Evolutionary conservation across 768 basidiomycete species (phyloP).

Genomic region (Tremella yokohamensis): DNA sequence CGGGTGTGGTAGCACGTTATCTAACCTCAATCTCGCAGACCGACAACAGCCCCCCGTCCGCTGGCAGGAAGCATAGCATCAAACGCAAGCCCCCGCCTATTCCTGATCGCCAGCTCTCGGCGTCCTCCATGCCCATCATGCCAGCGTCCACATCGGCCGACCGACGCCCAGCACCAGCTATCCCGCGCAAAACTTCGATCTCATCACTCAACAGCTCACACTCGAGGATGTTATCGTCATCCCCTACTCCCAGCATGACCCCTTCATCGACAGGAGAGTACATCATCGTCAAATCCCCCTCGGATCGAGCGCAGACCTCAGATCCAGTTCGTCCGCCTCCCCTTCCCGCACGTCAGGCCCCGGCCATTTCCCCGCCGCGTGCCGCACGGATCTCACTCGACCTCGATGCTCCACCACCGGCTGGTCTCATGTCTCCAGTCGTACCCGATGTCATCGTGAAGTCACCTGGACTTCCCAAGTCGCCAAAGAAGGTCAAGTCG

Average conservation of each 20-base stretch:
- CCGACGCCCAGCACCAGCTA: not conserved
- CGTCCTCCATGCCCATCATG: not conserved
- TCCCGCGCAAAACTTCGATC: not conserved
- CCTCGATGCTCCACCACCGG: constrained; percentile 26
- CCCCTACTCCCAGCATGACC: constrained; percentile 18
- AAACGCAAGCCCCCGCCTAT: not conserved
- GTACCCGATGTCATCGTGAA: constrained; percentile 12
- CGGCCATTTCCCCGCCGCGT: constrained; percentile 21
- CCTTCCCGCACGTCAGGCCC: not conserved
- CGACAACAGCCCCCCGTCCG: not conserved
- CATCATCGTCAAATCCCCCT: constrained; percentile 22
- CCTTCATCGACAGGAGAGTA: constrained; percentile 38
- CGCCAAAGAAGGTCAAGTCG: constrained; percentile 7
- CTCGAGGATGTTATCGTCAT: not conserved
- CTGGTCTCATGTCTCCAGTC: constrained; percentile 21
- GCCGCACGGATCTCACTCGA: constrained; percentile 10
- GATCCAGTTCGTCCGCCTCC: not conserved
- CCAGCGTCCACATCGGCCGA: not conserved
- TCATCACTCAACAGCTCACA: not conserved
- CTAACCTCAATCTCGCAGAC: not conserved
- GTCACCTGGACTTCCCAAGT: not conserved
- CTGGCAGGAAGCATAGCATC: not conserved
- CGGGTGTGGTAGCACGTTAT: not conserved
- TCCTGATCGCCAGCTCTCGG: not conserved
- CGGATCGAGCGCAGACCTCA: not conserved